These are phyloP conservation scores for Apium graveolens DNA, from an alignment of 129 eudicot species.

Conservation along the genomic window DNA sequence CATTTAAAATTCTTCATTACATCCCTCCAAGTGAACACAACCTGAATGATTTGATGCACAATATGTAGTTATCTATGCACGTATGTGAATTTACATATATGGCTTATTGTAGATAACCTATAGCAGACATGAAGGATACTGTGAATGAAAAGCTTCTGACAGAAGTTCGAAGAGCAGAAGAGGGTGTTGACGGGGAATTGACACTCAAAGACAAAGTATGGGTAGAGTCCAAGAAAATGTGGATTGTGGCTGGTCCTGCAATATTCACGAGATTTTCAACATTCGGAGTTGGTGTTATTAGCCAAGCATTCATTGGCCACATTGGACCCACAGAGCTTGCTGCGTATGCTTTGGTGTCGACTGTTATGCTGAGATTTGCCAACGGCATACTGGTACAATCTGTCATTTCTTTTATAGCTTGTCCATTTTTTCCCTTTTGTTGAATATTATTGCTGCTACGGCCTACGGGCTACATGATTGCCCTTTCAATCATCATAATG, in stretches of 20 bases:
- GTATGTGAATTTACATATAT: no score
- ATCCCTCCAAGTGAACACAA: not conserved
- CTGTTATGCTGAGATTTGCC: constrained; percentile 34
- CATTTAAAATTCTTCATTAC: no score
- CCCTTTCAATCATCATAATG: not conserved
- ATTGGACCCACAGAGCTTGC: constrained; percentile 44
- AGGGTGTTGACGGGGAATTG: no score
- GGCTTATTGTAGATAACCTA: not conserved
- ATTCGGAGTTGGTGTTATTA: constrained; percentile 26
- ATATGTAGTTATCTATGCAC: not conserved
- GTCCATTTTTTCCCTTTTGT: no score
- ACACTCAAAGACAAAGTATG: no score
- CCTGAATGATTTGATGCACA: not conserved
- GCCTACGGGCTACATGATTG: not conserved
- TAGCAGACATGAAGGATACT: constrained; percentile 16
- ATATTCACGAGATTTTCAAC: constrained; percentile 33
- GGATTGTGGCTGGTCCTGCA: no score
- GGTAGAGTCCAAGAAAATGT: no score
- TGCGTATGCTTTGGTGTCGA: constrained; percentile 31
- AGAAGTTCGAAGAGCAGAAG: not conserved
- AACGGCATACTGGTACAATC: constrained; percentile 33
- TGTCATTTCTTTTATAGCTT: no score
- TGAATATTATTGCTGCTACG: no score
- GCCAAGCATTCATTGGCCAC: constrained; percentile 40
- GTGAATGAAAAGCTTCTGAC: constrained; percentile 9